phyloP scores from a whole-genome alignment of 352 stramenopile species.

The Elongisporangium undulatum region DNA sequence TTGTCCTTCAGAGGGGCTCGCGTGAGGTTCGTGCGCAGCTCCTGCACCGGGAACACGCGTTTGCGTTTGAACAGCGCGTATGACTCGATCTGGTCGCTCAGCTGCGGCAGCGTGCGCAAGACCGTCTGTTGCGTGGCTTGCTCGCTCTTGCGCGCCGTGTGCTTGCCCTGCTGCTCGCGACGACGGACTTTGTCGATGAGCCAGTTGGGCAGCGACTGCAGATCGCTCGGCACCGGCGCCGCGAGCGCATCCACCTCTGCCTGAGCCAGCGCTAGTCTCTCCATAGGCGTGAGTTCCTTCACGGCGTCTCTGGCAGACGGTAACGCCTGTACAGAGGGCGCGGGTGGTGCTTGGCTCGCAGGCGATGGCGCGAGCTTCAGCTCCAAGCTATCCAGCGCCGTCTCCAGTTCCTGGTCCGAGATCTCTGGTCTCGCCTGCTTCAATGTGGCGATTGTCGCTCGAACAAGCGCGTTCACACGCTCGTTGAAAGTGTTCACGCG shows the following conservation, averaged over 20 bases:
- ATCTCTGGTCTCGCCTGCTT: conserved; percentile 24
- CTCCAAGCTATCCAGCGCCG: conserved; percentile 2
- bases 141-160: conserved; percentile 32
- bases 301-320: neutral
- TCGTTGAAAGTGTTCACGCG: conserved; percentile 41
- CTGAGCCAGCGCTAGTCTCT: conserved; percentile 5
- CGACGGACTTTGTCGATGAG: conserved; percentile 71
- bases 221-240: conserved; percentile 57
- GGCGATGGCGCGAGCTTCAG: neutral
- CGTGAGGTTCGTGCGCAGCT: conserved; percentile 41
- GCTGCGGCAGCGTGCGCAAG: conserved; percentile 53
- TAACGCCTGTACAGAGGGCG: neutral
- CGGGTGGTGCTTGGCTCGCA: neutral
- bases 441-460: conserved; percentile 14
- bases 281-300: neutral
- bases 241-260: conserved; percentile 42
- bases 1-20: conserved; percentile 47
- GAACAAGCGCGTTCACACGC: conserved; percentile 29
- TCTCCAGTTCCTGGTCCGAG: conserved; percentile 28
- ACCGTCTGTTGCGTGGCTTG: conserved; percentile 38
- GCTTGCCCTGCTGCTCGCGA: conserved; percentile 42
- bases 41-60: conserved; percentile 42
- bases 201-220: conserved; percentile 69
- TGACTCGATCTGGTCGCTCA: conserved; percentile 76
- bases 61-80: conserved; percentile 64